Base-by-base conservation (phyloP, 2,329 filamentous ascomycete species). In the Escovopsis sp. region DNA sequence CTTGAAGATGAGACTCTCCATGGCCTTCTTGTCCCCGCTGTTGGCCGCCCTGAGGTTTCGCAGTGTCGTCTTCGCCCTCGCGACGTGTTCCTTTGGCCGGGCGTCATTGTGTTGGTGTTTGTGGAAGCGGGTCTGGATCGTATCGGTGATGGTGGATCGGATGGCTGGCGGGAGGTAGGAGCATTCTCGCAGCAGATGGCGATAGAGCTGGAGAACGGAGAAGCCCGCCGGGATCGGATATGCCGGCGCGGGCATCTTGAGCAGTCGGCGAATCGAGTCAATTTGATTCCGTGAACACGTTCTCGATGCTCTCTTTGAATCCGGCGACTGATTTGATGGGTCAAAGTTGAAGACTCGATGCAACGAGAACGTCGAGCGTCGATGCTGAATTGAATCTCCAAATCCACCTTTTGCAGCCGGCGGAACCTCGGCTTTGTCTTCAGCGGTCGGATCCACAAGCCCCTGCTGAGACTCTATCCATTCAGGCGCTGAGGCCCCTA, bases 151-250 rank as follows among this genome's bases (percentile, higher is more conserved):
- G 41, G 61, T 66, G 2, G 59, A 54, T 33, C 66, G 67, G 44
- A 70, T 71, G 33, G 68, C 56, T 2, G 63, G 63, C 1, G 74
- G 74, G 2, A 80, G 68, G 52, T 81, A 81, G 25, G 71, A 68
- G 33, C 66, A 62, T 59, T 79, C 74, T 45, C 76, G 73, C 31
- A 80, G 70, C 16, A 80, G 60, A 44, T 73, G 66, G 43, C 76
- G 68, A 55, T 76, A 80, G 37, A 76, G 56, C 49, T 58, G 52
- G n/a, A 54, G 44, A 31, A 55, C 50, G 9, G 50, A 43, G 13
- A 58, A 52, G 32, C 45, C 46, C 7, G 41, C 12, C 30, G 57
- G 53, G 3, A 58, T 46, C 6, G 48, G 43, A 25, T 49, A 45
- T 24, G 50, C 41, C 8, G 58, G 57, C 11, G 44, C 46, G 41